phyloP scores from a whole-genome alignment of 2,329 filamentous ascomycete genomes.

The Monosporascus sp. region DNA sequence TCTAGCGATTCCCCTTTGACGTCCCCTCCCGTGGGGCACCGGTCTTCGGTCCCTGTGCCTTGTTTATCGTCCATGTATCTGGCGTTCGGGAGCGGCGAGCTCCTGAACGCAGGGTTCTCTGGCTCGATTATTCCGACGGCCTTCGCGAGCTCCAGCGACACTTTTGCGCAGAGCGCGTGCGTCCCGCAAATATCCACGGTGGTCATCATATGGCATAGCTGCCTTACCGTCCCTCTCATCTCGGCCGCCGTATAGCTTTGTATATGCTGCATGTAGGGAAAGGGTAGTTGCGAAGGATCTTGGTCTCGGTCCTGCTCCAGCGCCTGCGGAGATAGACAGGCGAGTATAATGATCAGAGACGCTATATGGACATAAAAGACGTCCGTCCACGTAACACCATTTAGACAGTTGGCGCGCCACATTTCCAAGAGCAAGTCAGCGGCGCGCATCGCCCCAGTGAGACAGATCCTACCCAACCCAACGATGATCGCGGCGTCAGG shows the following conservation, averaged over 20 bases:
- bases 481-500: conserved; percentile 12
- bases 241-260: conserved; percentile 10
- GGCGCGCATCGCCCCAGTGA: conserved; percentile 18
- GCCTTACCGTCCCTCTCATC: conserved; percentile 11
- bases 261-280: conserved; percentile 6
- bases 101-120: conserved; percentile 2
- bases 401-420: conserved; percentile 13
- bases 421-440: conserved; percentile 11
- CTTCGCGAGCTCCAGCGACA: conserved; percentile 16
- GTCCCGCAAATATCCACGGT: conserved; percentile 19
- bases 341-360: conserved; percentile 16
- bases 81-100: conserved; percentile 2
- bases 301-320: conserved; percentile 5
- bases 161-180: conserved; percentile 18
- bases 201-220: conserved; percentile 16
- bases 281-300: background rate
- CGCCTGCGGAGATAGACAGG: conserved; percentile 12
- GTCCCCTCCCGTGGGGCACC: background rate
- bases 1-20: background rate
- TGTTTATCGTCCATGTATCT: background rate
- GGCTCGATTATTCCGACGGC: conserved; percentile 12
- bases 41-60: background rate
- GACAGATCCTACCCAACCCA: conserved; percentile 12
- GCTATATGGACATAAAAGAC: conserved; percentile 17
- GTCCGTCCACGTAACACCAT: conserved; percentile 19